phyloP scores from a whole-genome alignment of 768 basidiomycete genomes.

The Sporobolomyces roseus region DNA sequence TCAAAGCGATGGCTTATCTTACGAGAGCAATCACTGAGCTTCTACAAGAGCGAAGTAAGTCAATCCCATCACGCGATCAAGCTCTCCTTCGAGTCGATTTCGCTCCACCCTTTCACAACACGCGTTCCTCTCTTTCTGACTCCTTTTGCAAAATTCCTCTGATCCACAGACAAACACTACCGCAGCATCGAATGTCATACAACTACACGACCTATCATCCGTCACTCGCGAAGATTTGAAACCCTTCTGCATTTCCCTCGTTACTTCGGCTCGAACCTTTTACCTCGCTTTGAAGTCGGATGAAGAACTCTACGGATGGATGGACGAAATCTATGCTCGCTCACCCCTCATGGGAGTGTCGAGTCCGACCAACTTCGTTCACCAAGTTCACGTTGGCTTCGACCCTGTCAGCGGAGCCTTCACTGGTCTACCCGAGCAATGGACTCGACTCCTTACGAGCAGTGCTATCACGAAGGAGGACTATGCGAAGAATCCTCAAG shows the following conservation, averaged over 20 bases:
- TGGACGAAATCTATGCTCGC: constrained; percentile 90
- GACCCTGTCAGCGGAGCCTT: constrained; percentile 91
- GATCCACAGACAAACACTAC: constrained; percentile 39
- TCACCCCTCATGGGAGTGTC: constrained; percentile 89
- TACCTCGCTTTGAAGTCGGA: constrained; percentile 80
- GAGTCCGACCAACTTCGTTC: constrained; percentile 94
- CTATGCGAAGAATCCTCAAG: constrained; percentile 93
- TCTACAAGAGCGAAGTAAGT: constrained; percentile 89
- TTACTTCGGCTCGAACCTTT: constrained; percentile 76
- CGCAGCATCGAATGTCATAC: constrained; percentile 58
- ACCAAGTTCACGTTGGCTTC: constrained; percentile 97
- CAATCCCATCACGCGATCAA: neutral
- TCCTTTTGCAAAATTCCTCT: no score
- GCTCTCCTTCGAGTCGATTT: neutral
- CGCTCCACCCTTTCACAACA: constrained; percentile 48
- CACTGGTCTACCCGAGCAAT: constrained; percentile 95
- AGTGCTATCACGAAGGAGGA: constrained; percentile 97
- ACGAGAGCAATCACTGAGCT: constrained; percentile 68
- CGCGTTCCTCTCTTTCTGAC: constrained; percentile 53
- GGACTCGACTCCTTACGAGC: constrained; percentile 93
- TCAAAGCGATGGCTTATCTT: constrained; percentile 84
- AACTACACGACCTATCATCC: constrained; percentile 71
- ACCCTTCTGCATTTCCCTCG: constrained; percentile 85
- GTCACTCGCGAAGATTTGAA: constrained; percentile 91
- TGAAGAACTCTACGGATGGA: constrained; percentile 96